These are phyloP conservation scores for Perkinsus chesapeaki DNA, from an alignment of 169 alveolate species.

Conservation along the genomic window DNA sequence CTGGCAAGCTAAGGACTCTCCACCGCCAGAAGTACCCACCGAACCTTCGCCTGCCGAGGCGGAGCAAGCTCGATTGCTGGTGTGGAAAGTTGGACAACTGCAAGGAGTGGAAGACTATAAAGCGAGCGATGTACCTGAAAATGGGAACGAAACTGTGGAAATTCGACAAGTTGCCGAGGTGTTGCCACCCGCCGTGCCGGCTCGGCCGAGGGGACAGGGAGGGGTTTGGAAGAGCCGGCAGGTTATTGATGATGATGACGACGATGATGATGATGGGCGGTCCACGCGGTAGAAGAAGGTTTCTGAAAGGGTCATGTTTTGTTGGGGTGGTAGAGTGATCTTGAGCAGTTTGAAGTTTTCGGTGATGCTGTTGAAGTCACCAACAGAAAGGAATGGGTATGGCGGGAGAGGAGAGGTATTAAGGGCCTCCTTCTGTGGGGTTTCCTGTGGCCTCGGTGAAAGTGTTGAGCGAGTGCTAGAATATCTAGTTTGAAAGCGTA, in stretches of 20 bases:
- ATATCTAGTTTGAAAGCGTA: too few species aligned
- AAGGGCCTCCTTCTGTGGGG: too few species aligned
- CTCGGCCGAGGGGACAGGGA: neutral
- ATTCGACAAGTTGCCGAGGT: neutral
- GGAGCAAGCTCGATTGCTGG: neutral
- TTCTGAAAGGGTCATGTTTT: too few species aligned
- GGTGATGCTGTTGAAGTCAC: too few species aligned
- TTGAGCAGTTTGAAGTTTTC: too few species aligned
- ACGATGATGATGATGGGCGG: neutral
- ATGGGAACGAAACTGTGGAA: neutral
- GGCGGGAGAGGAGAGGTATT: too few species aligned
- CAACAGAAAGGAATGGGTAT: too few species aligned
- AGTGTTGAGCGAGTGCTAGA: too few species aligned
- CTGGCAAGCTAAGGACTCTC: neutral
- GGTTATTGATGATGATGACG: neutral
- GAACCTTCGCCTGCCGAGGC: neutral
- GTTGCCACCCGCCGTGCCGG: neutral
- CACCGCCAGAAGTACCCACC: neutral
- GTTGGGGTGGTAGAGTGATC: neutral
- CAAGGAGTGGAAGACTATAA: neutral
- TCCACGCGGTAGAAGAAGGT: too few species aligned
- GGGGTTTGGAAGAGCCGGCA: neutral
- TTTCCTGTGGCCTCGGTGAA: too few species aligned
- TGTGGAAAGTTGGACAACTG: neutral
- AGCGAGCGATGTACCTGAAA: neutral